These are phyloP conservation scores for Candida silvicultrix DNA, from an alignment of 805 yeast genomes.

Conservation along the genomic window DNA sequence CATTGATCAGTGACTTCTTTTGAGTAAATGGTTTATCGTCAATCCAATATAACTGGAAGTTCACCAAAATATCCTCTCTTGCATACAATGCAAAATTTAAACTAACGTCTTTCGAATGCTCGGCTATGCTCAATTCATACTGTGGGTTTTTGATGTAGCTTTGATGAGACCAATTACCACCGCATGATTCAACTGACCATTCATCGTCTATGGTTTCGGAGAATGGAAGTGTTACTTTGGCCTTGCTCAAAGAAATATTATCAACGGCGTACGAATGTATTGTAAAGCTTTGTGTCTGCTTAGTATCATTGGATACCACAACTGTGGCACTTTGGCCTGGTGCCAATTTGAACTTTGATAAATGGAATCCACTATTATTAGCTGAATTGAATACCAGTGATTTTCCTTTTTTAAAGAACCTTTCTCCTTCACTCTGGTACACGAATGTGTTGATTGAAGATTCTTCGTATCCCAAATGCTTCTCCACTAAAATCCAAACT, in stretches of 20 bases:
- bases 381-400: constrained; percentile 12
- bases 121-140: constrained; percentile 28
- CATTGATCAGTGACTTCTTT: constrained; percentile 27
- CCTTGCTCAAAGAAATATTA: constrained; percentile 21
- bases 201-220: constrained; percentile 24
- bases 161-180: constrained; percentile 48
- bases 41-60: constrained; percentile 39
- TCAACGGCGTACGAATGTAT: constrained; percentile 13
- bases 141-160: constrained; percentile 53
- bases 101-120: constrained; percentile 14
- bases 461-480: constrained; percentile 29
- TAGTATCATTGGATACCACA: constrained; percentile 13
- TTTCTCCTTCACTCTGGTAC: constrained; percentile 26
- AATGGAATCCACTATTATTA: constrained; percentile 32
- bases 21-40: constrained; percentile 24
- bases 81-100: constrained; percentile 18
- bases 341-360: constrained; percentile 25
- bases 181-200: constrained; percentile 41
- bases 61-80: constrained; percentile 26
- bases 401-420: constrained; percentile 15
- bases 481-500: constrained; percentile 45
- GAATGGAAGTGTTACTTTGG: constrained; percentile 23
- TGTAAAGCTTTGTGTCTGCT: constrained; percentile 11
- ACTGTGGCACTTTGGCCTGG: constrained; percentile 26
- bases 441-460: constrained; percentile 22